Evolutionary conservation across 306 rosid species (phyloP).

Genomic region (Gastrolobium villosum): DNA sequence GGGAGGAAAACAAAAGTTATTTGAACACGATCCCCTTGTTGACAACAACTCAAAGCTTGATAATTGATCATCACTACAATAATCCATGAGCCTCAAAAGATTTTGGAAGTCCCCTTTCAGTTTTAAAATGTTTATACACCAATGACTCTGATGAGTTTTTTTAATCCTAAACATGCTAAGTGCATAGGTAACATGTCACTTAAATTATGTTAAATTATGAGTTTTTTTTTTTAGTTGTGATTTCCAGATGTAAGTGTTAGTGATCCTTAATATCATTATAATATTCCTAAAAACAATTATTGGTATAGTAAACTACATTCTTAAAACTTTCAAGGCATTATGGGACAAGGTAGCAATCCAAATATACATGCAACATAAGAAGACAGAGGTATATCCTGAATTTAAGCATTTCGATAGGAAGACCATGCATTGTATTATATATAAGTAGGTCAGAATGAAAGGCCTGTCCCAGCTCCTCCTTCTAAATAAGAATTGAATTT

Average conservation of each 20-base stretch:
- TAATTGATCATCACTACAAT: slow-evolving; percentile 3
- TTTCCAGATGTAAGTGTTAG: slow-evolving; percentile 14
- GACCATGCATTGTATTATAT: background rate
- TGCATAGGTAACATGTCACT: background rate
- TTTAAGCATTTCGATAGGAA: background rate
- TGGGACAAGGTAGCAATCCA: slow-evolving; percentile 22
- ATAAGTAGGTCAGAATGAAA: slow-evolving; percentile 33
- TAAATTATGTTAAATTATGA: background rate
- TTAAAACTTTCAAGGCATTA: slow-evolving; percentile 1
- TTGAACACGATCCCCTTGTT: slow-evolving; percentile 17
- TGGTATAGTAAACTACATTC: background rate
- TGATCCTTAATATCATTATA: background rate
- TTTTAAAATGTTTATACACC: background rate
- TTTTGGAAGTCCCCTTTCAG: background rate
- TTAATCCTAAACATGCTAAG: background rate
- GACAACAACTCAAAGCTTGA: slow-evolving; percentile 18
- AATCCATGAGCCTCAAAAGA: slow-evolving; percentile 17
- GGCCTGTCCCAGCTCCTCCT: slow-evolving; percentile 1
- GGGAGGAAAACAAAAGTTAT: slow-evolving; percentile 9
- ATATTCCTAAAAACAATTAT: background rate
- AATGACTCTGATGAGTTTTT: background rate
- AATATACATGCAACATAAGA: slow-evolving; percentile 10
- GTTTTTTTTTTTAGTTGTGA: too few relatives aligned
- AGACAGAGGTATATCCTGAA: slow-evolving; percentile 2
- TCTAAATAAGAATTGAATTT: slow-evolving; percentile 30